phyloP scores from a whole-genome alignment of 306 rosid genomes.

The Chamaecrista fasciculata region DNA sequence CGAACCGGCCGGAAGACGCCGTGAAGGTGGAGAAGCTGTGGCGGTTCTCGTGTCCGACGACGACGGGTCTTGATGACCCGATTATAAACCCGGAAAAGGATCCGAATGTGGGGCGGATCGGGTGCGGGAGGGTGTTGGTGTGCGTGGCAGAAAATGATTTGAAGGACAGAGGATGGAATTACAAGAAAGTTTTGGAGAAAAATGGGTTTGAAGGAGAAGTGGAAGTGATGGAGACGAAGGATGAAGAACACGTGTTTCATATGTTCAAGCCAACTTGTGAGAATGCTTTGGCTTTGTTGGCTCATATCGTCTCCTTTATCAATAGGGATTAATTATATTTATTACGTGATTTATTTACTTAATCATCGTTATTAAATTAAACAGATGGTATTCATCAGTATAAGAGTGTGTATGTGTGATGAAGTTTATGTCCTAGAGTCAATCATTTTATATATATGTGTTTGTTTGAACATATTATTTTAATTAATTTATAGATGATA shows the following conservation, averaged over 20 bases:
- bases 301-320: conserved; percentile 38
- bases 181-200: conserved; percentile 44
- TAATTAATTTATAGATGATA: no score
- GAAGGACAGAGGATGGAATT: conserved; percentile 50
- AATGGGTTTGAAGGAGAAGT: conserved; percentile 51
- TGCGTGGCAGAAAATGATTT: conserved; percentile 68
- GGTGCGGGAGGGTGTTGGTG: conserved; percentile 49
- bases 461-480: no score
- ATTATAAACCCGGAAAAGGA: conserved; percentile 57
- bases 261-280: conserved; percentile 41
- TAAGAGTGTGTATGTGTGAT: no score
- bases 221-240: conserved; percentile 46
- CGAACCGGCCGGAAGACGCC: neutral
- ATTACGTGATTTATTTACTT: neutral
- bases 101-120: conserved; percentile 46
- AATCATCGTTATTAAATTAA: no score
- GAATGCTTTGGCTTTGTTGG: conserved; percentile 36
- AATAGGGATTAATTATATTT: conserved; percentile 6
- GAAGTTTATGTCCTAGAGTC: no score
- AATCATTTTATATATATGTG: no score
- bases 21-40: conserved; percentile 33
- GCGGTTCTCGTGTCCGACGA: conserved; percentile 45
- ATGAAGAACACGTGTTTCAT: conserved; percentile 60
- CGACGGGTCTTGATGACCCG: conserved; percentile 58
- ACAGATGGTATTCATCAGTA: no score